A percentile compares a stretch with the other conserved stretches of the same genome.
Evolutionary conservation across 2,329 filamentous ascomycete species (phyloP).

Genomic region (Colletotrichum liaoningense): DNA sequence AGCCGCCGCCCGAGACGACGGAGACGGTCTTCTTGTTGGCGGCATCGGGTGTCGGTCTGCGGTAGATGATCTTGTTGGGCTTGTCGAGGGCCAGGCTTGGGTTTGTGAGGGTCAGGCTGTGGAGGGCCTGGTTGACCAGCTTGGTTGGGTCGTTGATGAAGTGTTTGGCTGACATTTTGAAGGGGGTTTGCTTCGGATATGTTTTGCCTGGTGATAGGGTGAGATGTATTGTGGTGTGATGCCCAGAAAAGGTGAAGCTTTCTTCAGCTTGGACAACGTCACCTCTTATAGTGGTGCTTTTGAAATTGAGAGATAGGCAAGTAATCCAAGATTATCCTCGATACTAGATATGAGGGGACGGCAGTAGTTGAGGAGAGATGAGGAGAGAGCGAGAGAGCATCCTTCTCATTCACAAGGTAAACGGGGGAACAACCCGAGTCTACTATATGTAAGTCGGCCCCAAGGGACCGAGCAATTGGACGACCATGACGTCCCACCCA

Average conservation of each 20-base stretch:
- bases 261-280: background rate
- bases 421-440: conserved; percentile 20
- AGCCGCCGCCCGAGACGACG: conserved; percentile 87
- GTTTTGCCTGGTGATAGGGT: background rate
- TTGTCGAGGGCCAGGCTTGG: conserved; percentile 83
- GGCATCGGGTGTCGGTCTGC: conserved; percentile 61
- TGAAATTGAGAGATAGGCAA: background rate
- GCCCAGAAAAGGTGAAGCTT: background rate
- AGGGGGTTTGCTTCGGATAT: background rate
- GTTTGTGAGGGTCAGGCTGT: conserved; percentile 84
- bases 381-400: background rate
- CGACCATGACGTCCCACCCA: conserved; percentile 21
- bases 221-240: background rate
- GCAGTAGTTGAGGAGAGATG: conserved; percentile 2
- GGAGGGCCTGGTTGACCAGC: conserved; percentile 81
- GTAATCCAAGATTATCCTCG: background rate
- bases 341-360: background rate
- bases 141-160: conserved; percentile 88
- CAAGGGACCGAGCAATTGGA: conserved; percentile 11
- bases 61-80: conserved; percentile 87
- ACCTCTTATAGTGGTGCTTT: background rate
- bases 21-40: conserved; percentile 68
- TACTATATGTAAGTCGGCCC: conserved; percentile 27
- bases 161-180: conserved; percentile 75
- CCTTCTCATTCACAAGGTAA: background rate